Percentiles rank a stretch among this genome's conserved stretches.
phyloP scores from a whole-genome alignment of 2,329 filamentous ascomycete species.

The Ilyonectria mors-panacis region DNA sequence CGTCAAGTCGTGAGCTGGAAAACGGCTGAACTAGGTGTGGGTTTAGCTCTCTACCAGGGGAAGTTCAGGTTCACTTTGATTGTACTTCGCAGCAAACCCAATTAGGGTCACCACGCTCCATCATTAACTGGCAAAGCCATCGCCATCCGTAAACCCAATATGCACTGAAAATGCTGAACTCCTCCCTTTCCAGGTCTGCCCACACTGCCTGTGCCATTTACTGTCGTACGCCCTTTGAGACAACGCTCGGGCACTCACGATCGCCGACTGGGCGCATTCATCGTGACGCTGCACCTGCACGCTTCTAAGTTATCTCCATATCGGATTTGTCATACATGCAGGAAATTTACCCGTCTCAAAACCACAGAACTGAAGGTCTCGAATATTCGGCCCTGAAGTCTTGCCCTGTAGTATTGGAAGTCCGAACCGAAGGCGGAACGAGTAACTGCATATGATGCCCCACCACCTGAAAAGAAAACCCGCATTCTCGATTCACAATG shows the following conservation, averaged over 20 bases:
- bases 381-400: background rate
- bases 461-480: background rate
- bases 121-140: background rate
- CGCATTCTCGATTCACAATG: background rate
- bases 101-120: background rate
- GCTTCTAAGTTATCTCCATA: background rate
- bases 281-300: background rate
- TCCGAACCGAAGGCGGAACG: background rate
- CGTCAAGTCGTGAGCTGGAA: background rate
- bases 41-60: background rate
- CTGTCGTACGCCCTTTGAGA: background rate
- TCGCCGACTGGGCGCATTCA: background rate
- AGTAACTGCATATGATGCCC: background rate
- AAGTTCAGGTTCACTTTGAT: background rate
- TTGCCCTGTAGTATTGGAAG: background rate
- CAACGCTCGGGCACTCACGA: background rate
- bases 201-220: background rate
- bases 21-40: background rate
- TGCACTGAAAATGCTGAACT: background rate
- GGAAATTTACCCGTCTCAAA: background rate
- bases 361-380: background rate
- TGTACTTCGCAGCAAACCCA: constrained; percentile 1
- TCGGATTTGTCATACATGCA: background rate
- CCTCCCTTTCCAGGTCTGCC: background rate
- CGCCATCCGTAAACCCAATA: background rate